A percentile compares a stretch with the other conserved stretches of the same genome.
phyloP scores from a whole-genome alignment of 1,284 basidiomycete genomes.

The Cryptococcus sp. region DNA sequence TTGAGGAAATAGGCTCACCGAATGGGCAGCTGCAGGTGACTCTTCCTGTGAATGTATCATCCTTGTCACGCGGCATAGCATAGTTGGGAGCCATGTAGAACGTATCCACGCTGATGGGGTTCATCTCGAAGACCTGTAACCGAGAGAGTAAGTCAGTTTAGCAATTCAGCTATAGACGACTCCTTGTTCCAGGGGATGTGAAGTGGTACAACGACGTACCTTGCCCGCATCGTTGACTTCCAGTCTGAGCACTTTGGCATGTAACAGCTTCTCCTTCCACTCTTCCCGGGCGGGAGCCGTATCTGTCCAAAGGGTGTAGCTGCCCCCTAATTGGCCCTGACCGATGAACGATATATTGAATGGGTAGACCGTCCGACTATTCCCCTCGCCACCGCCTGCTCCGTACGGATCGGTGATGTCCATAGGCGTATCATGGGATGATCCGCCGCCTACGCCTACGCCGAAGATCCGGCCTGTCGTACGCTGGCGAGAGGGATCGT shows the following conservation, averaged over 20 bases:
- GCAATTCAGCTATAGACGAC: no score
- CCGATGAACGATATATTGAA: constrained; percentile 74
- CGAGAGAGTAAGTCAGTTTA: neutral
- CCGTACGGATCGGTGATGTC: constrained; percentile 20
- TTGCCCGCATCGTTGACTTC: constrained; percentile 89
- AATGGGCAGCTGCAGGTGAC: constrained; percentile 94
- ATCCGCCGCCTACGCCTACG: constrained; percentile 33
- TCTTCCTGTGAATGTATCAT: constrained; percentile 75
- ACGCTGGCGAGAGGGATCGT: constrained; percentile 53
- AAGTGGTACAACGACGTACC: constrained; percentile 48
- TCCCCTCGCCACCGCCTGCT: constrained; percentile 39
- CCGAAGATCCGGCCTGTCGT: constrained; percentile 40
- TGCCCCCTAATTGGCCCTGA: constrained; percentile 76
- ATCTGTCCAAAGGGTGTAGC: constrained; percentile 83
- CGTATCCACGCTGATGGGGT: constrained; percentile 79
- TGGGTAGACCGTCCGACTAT: constrained; percentile 74
- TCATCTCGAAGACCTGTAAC: constrained; percentile 71
- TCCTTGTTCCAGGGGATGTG: neutral
- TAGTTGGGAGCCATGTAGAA: constrained; percentile 70
- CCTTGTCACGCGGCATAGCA: constrained; percentile 60
- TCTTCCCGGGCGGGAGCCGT: constrained; percentile 69
- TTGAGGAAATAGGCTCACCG: constrained; percentile 60
- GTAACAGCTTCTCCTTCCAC: constrained; percentile 87
- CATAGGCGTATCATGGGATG: constrained; percentile 12
- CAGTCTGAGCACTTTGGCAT: constrained; percentile 79